These are phyloP conservation scores for Leucosporidium yakuticum DNA, from an alignment of 768 basidiomycete species.

Conservation along the genomic window DNA sequence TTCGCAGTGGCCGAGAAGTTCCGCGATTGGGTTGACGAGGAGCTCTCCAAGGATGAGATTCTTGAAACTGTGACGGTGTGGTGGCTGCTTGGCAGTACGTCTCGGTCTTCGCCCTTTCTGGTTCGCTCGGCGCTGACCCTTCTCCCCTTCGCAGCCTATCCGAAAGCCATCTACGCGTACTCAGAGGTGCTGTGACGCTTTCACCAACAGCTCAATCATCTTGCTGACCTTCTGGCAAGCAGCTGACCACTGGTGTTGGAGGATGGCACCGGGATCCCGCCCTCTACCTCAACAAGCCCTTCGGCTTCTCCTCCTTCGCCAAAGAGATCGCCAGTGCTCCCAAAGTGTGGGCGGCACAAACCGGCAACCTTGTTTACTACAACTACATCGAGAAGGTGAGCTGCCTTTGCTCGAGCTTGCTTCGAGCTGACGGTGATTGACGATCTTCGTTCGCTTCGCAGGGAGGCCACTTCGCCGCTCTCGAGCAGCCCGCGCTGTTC, in stretches of 20 bases:
- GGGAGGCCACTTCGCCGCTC: constrained; percentile 29
- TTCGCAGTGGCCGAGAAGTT: constrained; percentile 34
- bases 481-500: constrained; percentile 18
- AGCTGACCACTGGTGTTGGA: constrained; percentile 15
- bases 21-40: constrained; percentile 37
- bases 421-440: not conserved
- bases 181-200: constrained; percentile 1
- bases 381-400: constrained; percentile 22
- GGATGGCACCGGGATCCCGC: constrained; percentile 9
- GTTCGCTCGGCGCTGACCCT: too few species aligned
- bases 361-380: constrained; percentile 23
- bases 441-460: not conserved
- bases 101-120: not conserved
- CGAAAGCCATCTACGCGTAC: constrained; percentile 30
- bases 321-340: constrained; percentile 24
- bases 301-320: constrained; percentile 25
- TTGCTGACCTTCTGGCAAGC: not conserved
- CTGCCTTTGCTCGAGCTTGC: too few species aligned
- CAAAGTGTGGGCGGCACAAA: constrained; percentile 14
- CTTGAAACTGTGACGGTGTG: constrained; percentile 28
- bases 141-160: not conserved
- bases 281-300: constrained; percentile 22
- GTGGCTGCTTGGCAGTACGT: constrained; percentile 20
- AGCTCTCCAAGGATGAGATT: constrained; percentile 16
- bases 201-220: too few species aligned